A percentile compares a stretch with the other conserved stretches of the same genome.
phyloP scores from a whole-genome alignment of 768 basidiomycete species.

The Podaxis carcinomalis region DNA sequence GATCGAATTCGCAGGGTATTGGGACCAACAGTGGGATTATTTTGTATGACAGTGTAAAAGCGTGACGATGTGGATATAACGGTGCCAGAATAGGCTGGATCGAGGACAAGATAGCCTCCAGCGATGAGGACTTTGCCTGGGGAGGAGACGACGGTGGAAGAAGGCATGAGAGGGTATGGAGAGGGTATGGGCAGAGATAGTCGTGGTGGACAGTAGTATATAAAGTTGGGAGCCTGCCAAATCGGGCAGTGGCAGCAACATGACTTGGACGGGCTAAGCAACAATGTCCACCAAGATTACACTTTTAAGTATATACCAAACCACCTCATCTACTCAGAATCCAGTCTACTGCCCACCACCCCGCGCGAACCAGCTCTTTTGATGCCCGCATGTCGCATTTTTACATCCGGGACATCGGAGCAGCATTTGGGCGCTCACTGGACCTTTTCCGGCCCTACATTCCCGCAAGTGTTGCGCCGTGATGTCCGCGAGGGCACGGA shows the following conservation, averaged over 20 bases:
- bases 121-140: conserved; percentile 95
- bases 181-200: conserved; percentile 12
- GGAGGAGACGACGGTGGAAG: conserved; percentile 74
- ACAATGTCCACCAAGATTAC: conserved; percentile 8
- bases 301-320: conserved; percentile 9
- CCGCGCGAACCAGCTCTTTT: conserved; percentile 86
- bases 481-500: conserved; percentile 92
- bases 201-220: conserved; percentile 13
- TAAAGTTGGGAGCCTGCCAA: conserved; percentile 1
- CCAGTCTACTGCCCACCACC: conserved; percentile 57
- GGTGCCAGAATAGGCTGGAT: conserved; percentile 77
- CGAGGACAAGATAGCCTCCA: conserved; percentile 96
- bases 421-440: conserved; percentile 73
- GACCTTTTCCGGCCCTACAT: conserved; percentile 53
- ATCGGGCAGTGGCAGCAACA: conserved; percentile 4
- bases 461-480: conserved; percentile 73
- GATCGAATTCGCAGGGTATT: conserved; percentile 71
- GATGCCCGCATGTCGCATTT: conserved; percentile 80
- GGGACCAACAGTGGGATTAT: conserved; percentile 23
- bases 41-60: conserved; percentile 79
- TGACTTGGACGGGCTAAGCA: background rate
- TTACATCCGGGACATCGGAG: conserved; percentile 94
- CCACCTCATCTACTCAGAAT: background rate
- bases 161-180: conserved; percentile 30
- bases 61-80: conserved; percentile 92